Evolutionary conservation across 805 yeast genomes (phyloP).

Genomic region (Cyberlindnera mississippiensis): DNA sequence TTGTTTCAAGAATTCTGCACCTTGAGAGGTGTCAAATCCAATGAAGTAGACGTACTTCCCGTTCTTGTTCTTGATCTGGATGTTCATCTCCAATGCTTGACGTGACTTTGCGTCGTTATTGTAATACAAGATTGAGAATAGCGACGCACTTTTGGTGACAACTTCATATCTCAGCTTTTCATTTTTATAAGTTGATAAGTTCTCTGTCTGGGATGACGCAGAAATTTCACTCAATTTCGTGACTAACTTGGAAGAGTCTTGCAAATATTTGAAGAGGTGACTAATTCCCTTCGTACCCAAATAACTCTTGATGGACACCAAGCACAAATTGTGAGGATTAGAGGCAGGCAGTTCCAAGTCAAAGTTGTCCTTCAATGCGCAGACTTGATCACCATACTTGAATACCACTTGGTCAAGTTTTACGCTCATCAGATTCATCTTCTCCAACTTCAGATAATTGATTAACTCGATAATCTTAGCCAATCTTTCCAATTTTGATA

Average conservation of each 20-base stretch:
- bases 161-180: constrained; percentile 18
- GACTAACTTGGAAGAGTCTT: constrained; percentile 20
- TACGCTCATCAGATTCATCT: constrained; percentile 23
- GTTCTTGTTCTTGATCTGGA: constrained; percentile 12
- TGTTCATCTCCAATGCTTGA: constrained; percentile 11
- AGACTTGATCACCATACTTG: constrained; percentile 23
- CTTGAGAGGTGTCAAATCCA: constrained; percentile 4
- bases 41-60: constrained; percentile 9
- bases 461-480: constrained; percentile 25
- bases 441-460: constrained; percentile 21
- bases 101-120: constrained; percentile 3
- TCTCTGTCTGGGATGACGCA: constrained; percentile 1
- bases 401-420: constrained; percentile 26
- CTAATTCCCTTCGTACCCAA: constrained; percentile 22
- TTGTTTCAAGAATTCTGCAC: constrained; percentile 4
- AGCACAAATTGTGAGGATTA: constrained; percentile 26
- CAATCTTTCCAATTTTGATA: constrained; percentile 20
- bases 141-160: constrained; percentile 18
- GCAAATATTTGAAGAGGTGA: constrained; percentile 20
- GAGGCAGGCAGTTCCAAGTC: constrained; percentile 22
- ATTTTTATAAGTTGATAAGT: constrained; percentile 1
- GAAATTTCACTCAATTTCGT: constrained; percentile 17
- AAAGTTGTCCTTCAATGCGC: constrained; percentile 22
- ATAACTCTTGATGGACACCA: constrained; percentile 22
- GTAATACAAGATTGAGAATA: constrained; percentile 21